Evolutionary conservation across 2,329 filamentous ascomycete species (phyloP), one percentile per base, ranked within the genome.

Genomic region (Emmonsia crescens): DNA sequence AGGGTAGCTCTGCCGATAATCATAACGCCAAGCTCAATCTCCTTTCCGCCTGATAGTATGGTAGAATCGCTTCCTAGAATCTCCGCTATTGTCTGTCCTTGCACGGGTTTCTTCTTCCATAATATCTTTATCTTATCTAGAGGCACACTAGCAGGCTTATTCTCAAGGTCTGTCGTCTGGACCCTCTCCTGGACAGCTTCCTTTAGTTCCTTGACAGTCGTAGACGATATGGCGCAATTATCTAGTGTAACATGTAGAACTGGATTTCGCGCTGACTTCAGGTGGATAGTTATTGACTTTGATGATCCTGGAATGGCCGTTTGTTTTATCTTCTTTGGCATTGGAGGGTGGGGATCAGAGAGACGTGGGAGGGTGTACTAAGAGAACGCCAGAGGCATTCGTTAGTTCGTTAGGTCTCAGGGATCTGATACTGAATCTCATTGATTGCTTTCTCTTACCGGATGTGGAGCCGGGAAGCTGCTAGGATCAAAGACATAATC

Each of bases 401-500:
- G 31, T 44, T 61, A 44, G 60, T 44, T n/a, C 12, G 31, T 44
- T 61, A 44, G 60, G 36, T 63, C 9, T 14, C 16, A 24, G 24
- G 5, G 6, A n/a, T 46, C 16, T 6, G 21, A 46, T 57, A 24
- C 36, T 44, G 24, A 40, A 21, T 42, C 14, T 19, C 16, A 5
- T 12, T 42, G 21, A 27, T 29, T 27, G 55, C 1, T 27, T 27
- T 62, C 54, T 67, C 86, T 36, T 83, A 96, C 93, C 19, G 91
- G 88, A 66, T 85, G 82, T 64, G 89, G 85, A 31, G 88, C 79
- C 29, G 89, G 88, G 73, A 93, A 92, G 67, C 82, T 85, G 69
- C 86, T 86, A 57, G 90, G 85, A 72, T 96, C 90, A 76, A 93
- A 89, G 74, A 95, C 86, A 84, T 96, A 89, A 75, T 97, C 91